Evolutionary conservation across 345 rosid species (phyloP).

Genomic region (Triadica sebifera): DNA sequence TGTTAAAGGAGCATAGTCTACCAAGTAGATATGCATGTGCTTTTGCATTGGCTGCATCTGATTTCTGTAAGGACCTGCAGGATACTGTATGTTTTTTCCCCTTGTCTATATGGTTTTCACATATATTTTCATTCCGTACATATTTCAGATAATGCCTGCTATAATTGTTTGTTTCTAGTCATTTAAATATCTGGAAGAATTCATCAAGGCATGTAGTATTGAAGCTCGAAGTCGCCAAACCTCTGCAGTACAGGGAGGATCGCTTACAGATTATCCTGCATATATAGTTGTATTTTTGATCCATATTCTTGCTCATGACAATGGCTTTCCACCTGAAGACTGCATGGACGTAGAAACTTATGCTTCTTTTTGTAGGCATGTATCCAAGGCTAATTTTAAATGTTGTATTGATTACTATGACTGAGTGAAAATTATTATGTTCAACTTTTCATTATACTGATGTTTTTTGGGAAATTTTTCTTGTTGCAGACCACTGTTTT

Average conservation of each 20-base stretch:
- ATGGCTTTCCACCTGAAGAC: slow-evolving; percentile 61
- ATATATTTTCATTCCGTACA: neutral
- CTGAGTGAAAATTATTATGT: slow-evolving; percentile 9
- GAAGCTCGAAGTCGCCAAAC: slow-evolving; percentile 48
- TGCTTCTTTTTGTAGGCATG: slow-evolving; percentile 68
- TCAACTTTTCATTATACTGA: slow-evolving; percentile 13
- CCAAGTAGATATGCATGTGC: slow-evolving; percentile 88
- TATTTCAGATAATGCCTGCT: slow-evolving; percentile 22
- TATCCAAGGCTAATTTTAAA: slow-evolving; percentile 7
- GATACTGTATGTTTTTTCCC: slow-evolving; percentile 51
- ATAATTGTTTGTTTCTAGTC: slow-evolving; percentile 43
- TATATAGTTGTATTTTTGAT: slow-evolving; percentile 72
- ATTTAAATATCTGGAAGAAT: slow-evolving; percentile 61
- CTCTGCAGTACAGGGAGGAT: slow-evolving; percentile 42
- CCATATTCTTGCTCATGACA: slow-evolving; percentile 79
- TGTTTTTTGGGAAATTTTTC: neutral
- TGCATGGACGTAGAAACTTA: slow-evolving; percentile 61
- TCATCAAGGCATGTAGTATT: slow-evolving; percentile 53
- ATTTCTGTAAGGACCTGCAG: slow-evolving; percentile 53
- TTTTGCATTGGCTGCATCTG: slow-evolving; percentile 57
- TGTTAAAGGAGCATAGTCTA: slow-evolving; percentile 54
- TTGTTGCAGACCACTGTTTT: slow-evolving; percentile 72
- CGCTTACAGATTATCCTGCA: slow-evolving; percentile 61
- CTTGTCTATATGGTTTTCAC: neutral
- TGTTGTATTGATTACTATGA: neutral